Percentiles rank a stretch among this genome's conserved stretches.
Conservation (phyloP, 306 rosid species). For the Begonia peltatifolia region DNA sequence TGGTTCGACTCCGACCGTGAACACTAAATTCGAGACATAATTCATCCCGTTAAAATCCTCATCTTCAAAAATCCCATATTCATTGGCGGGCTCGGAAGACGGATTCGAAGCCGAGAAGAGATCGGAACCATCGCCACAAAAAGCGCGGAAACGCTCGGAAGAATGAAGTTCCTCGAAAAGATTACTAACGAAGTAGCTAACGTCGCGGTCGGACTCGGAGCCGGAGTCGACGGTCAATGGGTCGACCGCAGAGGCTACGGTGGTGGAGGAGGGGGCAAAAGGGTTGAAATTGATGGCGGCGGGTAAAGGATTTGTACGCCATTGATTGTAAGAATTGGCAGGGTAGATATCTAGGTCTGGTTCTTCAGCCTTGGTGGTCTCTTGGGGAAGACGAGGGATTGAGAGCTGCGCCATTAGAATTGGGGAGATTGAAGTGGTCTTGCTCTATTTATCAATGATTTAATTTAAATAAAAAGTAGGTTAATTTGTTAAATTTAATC, state of each 20-base stretch:
- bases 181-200: conserved; percentile 61
- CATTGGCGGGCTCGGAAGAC: conserved; percentile 19
- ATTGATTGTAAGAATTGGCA: conserved; percentile 8
- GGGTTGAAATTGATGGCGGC: conserved; percentile 23
- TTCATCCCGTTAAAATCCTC: conserved; percentile 10
- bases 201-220: conserved; percentile 40
- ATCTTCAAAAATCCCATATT: conserved; percentile 18
- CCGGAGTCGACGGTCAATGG: conserved; percentile 15
- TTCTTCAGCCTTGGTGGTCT: conserved; percentile 1
- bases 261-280: conserved; percentile 7
- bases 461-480: too few species aligned
- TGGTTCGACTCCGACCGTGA: conserved; percentile 21
- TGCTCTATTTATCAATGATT: too few species aligned
- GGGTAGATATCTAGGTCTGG: conserved; percentile 5
- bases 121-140: conserved; percentile 5
- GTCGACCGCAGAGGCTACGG: conserved; percentile 19
- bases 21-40: conserved; percentile 15
- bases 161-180: conserved; percentile 34
- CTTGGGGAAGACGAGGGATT: background rate
- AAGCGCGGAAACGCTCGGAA: conserved; percentile 9
- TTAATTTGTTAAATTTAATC: too few species aligned
- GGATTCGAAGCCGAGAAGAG: conserved; percentile 20
- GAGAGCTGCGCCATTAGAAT: conserved; percentile 5
- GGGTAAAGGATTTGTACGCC: conserved; percentile 3
- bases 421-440: background rate